Evolutionary conservation across 2,329 filamentous ascomycete species (phyloP).

Genomic region (Talaromyces sp.): DNA sequence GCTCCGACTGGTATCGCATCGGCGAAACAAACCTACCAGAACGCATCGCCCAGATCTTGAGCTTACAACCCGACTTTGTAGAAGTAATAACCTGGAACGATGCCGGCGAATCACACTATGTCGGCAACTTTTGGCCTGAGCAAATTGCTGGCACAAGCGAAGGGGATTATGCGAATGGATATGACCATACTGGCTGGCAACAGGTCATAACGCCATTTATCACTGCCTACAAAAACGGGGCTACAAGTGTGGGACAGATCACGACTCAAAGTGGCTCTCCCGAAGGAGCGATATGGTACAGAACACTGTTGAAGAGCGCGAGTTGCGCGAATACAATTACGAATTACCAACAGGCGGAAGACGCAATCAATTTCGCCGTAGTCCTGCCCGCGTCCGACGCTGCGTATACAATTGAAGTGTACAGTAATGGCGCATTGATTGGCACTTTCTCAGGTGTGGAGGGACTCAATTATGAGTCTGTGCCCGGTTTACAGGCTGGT

Average conservation of each 20-base stretch:
- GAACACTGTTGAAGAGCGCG: slow-evolving; percentile 1
- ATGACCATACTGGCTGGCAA: slow-evolving; percentile 15
- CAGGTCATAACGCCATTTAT: slow-evolving; percentile 14
- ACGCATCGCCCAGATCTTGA: slow-evolving; percentile 14
- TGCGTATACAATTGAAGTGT: slow-evolving; percentile 11
- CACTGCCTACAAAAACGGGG: slow-evolving; percentile 5
- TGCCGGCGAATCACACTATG: slow-evolving; percentile 16
- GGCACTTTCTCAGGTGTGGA: neutral
- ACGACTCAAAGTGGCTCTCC: neutral
- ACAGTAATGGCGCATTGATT: slow-evolving; percentile 7
- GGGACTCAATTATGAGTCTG: slow-evolving; percentile 14
- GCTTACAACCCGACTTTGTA: slow-evolving; percentile 12
- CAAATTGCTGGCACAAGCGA: slow-evolving; percentile 10
- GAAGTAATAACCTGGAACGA: slow-evolving; percentile 17
- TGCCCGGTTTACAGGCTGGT: slow-evolving; percentile 13
- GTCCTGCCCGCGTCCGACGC: neutral
- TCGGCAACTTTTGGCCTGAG: slow-evolving; percentile 16
- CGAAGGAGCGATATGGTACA: slow-evolving; percentile 11
- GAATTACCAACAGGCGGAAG: slow-evolving; percentile 11
- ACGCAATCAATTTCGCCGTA: slow-evolving; percentile 12
- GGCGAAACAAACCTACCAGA: slow-evolving; percentile 13
- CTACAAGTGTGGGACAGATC: slow-evolving; percentile 2
- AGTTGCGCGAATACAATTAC: slow-evolving; percentile 13
- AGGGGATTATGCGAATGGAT: slow-evolving; percentile 8
- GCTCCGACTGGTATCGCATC: slow-evolving; percentile 12